Evolutionary conservation across 2,329 filamentous ascomycete genomes (phyloP).

Genomic region (Colletotrichum sp.): DNA sequence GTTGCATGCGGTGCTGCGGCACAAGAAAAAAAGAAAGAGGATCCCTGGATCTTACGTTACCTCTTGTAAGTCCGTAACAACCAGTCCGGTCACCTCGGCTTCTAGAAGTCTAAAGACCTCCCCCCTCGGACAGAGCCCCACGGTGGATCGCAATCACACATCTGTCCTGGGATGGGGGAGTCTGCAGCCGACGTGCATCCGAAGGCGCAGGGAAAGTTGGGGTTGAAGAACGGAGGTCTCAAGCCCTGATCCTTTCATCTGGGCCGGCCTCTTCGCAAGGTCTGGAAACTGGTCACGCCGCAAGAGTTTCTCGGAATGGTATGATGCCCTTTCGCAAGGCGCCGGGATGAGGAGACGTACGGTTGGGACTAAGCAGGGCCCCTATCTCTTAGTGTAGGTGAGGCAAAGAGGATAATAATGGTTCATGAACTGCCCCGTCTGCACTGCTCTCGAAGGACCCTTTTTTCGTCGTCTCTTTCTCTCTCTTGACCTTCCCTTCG

Average conservation of each 20-base stretch:
- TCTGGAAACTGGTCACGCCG: neutral
- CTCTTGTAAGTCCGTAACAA: neutral
- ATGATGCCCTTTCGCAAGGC: neutral
- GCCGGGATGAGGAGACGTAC: neutral
- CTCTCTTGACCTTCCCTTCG: neutral
- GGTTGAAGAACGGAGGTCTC: neutral
- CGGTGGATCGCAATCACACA: conserved; percentile 14
- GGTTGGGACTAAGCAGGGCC: neutral
- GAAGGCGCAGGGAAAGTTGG: conserved; percentile 3
- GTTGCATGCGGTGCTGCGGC: neutral
- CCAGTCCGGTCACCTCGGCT: neutral
- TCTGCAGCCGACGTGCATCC: neutral
- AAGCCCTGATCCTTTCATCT: conserved; percentile 13
- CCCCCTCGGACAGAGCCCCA: neutral
- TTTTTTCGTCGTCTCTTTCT: conserved; percentile 4
- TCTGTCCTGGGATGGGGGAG: neutral
- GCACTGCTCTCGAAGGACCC: neutral
- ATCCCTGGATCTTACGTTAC: neutral
- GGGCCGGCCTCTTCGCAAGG: neutral
- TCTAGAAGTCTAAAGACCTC: neutral
- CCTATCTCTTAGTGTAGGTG: neutral
- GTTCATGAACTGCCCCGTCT: conserved; percentile 6
- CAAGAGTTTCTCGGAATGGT: neutral
- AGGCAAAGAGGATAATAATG: conserved; percentile 11
- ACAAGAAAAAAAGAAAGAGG: neutral